Evolutionary conservation across 441 rosid genomes (phyloP).

Genomic region (Gossypium trilobum): DNA sequence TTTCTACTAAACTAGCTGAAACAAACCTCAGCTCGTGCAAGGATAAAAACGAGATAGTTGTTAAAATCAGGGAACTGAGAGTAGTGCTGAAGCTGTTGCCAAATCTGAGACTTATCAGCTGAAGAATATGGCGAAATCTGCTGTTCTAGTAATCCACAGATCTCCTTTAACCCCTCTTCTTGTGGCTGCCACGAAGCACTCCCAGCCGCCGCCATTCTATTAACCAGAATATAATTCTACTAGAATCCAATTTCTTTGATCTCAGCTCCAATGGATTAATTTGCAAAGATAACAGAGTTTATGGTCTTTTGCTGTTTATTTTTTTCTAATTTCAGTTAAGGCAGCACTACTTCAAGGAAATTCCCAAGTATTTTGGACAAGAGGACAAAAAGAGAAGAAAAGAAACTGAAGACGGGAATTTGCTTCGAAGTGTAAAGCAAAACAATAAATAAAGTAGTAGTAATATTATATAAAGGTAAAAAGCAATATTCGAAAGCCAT

Average conservation of each 20-base stretch:
- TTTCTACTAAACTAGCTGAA: not conserved
- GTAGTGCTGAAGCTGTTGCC: slow-evolving; percentile 84
- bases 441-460: not conserved
- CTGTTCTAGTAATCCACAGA: slow-evolving; percentile 70
- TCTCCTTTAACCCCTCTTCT: slow-evolving; percentile 75
- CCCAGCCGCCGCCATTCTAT: slow-evolving; percentile 26
- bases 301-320: not conserved
- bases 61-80: slow-evolving; percentile 94
- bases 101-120: slow-evolving; percentile 89
- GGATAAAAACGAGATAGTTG: slow-evolving; percentile 86
- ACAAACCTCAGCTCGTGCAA: slow-evolving; percentile 74
- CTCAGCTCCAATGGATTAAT: not conserved
- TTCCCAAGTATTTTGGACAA: not conserved
- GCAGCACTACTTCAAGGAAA: not conserved
- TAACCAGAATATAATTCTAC: not conserved
- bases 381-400: slow-evolving; percentile 4
- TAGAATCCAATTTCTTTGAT: not conserved
- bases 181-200: slow-evolving; percentile 65
- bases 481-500: not conserved
- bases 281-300: not conserved
- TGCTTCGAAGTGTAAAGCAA: not conserved
- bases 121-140: slow-evolving; percentile 84
- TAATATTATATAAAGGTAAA: not conserved
- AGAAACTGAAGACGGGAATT: not conserved
- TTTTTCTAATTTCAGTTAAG: not conserved